Base-by-base conservation (phyloP, 805 yeast species). In the Lipomyces sp. region DNA sequence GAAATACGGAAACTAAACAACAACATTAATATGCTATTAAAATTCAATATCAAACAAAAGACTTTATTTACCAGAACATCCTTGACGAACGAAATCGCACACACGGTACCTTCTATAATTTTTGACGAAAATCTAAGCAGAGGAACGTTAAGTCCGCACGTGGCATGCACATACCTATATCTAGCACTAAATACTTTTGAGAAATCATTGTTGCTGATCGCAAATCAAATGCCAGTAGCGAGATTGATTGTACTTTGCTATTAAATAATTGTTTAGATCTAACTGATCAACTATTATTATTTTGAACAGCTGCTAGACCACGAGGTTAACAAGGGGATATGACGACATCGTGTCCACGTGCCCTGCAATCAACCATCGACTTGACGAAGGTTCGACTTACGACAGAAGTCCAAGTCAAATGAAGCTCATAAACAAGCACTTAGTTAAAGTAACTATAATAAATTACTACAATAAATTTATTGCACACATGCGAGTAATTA, bases 71-170 rank as follows among this genome's bases (percentile, higher is more conserved):
- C 73, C 42, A 93, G 78, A 1, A 80, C 81, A 35, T 90, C 92
- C 72, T 90, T 89, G 53, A 93, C 98, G 74, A 93, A 93, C 0
- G 93, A 83, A 29, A 93, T 92, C 2, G 97, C 93, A 74, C 98
- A 93, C 37, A 93, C 87, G 0, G 98, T 93, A 18, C 98, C 98
- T 75, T 93, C 98, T 45, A 92, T 91, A 71, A 91, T 97, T 30
- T 10, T 4, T 92, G 80, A 1, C 89, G 76, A 15, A 50, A 11
- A 30, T 24, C 24, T 24, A 24, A 24, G 24, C 1, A 24, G 1
- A 24, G 24, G 24, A 24, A 24, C 24, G 24, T 24, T 11, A 4
- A 37, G 39, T 13, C 39, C 10, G 39, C 39, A 11, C 13, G 4
- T 24, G 24, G 24, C 4, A 37, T 37, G 11, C 8, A 32, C 62